Percentiles rank a stretch among this genome's conserved stretches.
phyloP scores from a whole-genome alignment of 2,329 filamentous ascomycete genomes.

The Xylariomycetidae sp. region DNA sequence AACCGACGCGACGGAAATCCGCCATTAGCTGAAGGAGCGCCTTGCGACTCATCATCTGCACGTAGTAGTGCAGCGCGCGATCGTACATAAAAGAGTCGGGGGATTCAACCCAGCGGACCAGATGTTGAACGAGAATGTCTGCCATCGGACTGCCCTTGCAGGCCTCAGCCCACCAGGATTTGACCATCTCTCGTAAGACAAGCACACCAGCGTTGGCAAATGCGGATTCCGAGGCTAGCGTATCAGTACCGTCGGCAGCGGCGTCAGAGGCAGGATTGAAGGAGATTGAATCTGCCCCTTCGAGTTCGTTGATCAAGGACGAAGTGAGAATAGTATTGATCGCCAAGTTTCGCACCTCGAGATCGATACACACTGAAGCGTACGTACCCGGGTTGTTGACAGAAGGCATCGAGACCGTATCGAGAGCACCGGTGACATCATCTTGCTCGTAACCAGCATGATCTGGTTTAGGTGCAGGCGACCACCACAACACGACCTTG shows the following conservation, averaged over 20 bases:
- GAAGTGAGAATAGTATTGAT: slow-evolving; percentile 98
- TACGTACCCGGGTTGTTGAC: slow-evolving; percentile 93
- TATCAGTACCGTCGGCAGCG: slow-evolving; percentile 58
- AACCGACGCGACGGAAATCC: slow-evolving; percentile 92
- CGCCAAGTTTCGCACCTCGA: slow-evolving; percentile 88
- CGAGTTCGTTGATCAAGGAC: slow-evolving; percentile 92
- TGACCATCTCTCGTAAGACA: slow-evolving; percentile 96
- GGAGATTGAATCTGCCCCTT: slow-evolving; percentile 80
- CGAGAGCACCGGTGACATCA: slow-evolving; percentile 75
- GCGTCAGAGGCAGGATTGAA: slow-evolving; percentile 74
- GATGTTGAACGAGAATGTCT: slow-evolving; percentile 93
- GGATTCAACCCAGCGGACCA: slow-evolving; percentile 95
- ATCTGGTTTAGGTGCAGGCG: slow-evolving; percentile 76
- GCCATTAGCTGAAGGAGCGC: slow-evolving; percentile 96
- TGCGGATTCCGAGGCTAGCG: slow-evolving; percentile 79
- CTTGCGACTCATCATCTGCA: slow-evolving; percentile 98
- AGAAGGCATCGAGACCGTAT: slow-evolving; percentile 85
- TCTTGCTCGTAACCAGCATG: slow-evolving; percentile 96
- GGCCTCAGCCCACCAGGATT: slow-evolving; percentile 95
- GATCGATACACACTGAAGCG: slow-evolving; percentile 91
- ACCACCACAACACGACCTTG: slow-evolving; percentile 97
- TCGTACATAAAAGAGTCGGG: slow-evolving; percentile 95
- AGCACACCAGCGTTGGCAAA: slow-evolving; percentile 89
- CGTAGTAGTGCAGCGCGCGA: slow-evolving; percentile 88
- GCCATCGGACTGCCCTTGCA: slow-evolving; percentile 90